Base-by-base conservation (phyloP, 1,139 yeast genomes). In the Eremothecium sinecaudum region DNA sequence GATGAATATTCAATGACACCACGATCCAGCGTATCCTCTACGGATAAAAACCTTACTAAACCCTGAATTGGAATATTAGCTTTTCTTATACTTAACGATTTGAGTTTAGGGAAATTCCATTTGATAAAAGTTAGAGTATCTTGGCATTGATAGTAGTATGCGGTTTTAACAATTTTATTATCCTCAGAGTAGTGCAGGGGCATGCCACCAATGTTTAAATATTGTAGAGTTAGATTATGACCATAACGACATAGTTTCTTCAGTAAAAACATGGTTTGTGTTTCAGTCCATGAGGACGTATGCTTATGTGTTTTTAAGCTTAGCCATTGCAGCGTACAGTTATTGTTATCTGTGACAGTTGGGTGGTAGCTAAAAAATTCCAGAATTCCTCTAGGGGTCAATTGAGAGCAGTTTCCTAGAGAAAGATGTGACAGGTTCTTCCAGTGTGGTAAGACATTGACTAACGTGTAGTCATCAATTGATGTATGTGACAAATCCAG, bases 401-500 rank as follows among this genome's bases (percentile, higher is more conserved):
- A 63, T 47, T 76, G 73, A 26, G 82, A 75, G 57, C 96, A 86
- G 46, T 82, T 71, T 2, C 93, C 76, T 35, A 86, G 62, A 2
- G 92, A 80, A 34, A 86, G 61, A 57, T 83, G 95, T 0, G 94
- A 77, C 25, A 86, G 34, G 62, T 47, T 70, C 61, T 30, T 79
- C 72, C 25, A 73, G 53, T 20, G 62, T 50, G 26, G 86, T 73
- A 37, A 79, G 53, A 39, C 60, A 49, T 40, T 69, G 15, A 48
- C 41, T 56, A 40, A 79, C 2, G 69, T 70, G 4, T 68, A 63
- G 3, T 79, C 74, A 3, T 76, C 74, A 19, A 84, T 73, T 27
- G 79, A 75, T 0, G 96, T 86, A 50, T 84, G 95, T 16, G 83
- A 76, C 36, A 86, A 65, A 53, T 86, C 97, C 23, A 86, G 64